phyloP scores from a whole-genome alignment of 768 basidiomycete genomes.

The Auriscalpium orientale region DNA sequence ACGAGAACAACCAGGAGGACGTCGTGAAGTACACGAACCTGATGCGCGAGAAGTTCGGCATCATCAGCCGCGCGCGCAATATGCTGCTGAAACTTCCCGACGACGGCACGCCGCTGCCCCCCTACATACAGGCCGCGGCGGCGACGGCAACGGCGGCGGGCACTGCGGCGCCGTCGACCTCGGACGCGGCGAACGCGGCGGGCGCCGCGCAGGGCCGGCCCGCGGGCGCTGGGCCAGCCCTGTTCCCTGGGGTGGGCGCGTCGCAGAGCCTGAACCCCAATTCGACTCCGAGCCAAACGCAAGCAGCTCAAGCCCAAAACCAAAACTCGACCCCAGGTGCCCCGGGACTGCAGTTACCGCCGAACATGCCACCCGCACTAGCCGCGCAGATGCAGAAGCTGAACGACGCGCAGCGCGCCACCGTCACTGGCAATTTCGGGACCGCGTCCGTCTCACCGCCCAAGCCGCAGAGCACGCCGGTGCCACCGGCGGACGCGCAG shows the following conservation, averaged over 20 bases:
- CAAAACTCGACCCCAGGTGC: not conserved
- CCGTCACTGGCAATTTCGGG: no score
- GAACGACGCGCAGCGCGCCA: constrained; percentile 2
- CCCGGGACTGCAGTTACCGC: constrained; percentile 2
- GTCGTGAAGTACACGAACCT: not conserved
- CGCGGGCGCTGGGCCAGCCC: no score
- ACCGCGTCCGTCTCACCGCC: no score
- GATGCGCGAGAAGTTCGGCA: not conserved
- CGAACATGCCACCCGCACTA: constrained; percentile 1
- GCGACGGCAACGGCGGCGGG: no score
- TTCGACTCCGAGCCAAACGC: no score
- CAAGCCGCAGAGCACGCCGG: not conserved
- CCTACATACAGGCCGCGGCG: constrained; percentile 1
- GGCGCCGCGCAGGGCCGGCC: no score
- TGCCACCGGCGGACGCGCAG: not conserved
- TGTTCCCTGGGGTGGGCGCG: no score
- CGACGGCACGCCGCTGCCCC: no score
- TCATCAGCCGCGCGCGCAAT: not conserved
- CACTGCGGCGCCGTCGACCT: no score
- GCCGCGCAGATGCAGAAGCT: constrained; percentile 13
- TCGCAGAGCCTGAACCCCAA: no score
- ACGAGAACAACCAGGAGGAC: not conserved
- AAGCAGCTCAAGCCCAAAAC: not conserved
- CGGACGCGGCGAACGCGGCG: no score
- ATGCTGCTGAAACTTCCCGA: not conserved